Evolutionary conservation across 2,329 filamentous ascomycete genomes (phyloP).

Genomic region (Xylaria sp.): DNA sequence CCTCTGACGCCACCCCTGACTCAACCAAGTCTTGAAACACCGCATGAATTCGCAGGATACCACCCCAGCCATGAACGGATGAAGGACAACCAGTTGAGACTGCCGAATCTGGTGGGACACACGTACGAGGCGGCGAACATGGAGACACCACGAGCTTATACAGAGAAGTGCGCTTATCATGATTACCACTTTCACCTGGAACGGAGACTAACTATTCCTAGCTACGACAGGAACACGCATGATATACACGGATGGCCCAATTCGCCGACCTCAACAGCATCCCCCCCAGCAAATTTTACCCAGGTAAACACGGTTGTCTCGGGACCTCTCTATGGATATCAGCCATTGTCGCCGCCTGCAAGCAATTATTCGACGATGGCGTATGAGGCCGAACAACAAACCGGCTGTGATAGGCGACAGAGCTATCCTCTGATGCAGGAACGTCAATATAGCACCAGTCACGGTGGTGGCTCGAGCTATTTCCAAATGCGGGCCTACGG

Average conservation of each 20-base stretch:
- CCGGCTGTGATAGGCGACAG: slow-evolving; percentile 6
- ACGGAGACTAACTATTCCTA: neutral
- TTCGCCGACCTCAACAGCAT: neutral
- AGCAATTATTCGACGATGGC: slow-evolving; percentile 6
- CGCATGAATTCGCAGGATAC: slow-evolving; percentile 3
- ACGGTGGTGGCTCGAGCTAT: neutral
- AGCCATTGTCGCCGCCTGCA: slow-evolving; percentile 9
- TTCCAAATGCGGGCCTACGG: neutral
- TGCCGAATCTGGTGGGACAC: slow-evolving; percentile 19
- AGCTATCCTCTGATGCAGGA: neutral
- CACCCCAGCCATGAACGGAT: neutral
- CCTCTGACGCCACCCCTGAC: neutral
- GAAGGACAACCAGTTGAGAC: slow-evolving; percentile 18
- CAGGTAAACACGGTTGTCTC: neutral
- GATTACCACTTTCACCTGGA: neutral
- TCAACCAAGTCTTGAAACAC: neutral
- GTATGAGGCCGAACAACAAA: slow-evolving; percentile 11
- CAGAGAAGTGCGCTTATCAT: slow-evolving; percentile 18
- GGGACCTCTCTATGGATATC: slow-evolving; percentile 7
- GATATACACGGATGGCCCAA: slow-evolving; percentile 9
- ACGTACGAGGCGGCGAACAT: slow-evolving; percentile 10
- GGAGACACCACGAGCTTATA: neutral
- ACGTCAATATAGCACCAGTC: slow-evolving; percentile 6
- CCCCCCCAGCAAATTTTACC: slow-evolving; percentile 2
- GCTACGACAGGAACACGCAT: slow-evolving; percentile 12